A percentile compares a stretch with the other conserved stretches of the same genome.
Conservation (phyloP, 1,284 basidiomycete genomes). For the Termitomyces sp. region DNA sequence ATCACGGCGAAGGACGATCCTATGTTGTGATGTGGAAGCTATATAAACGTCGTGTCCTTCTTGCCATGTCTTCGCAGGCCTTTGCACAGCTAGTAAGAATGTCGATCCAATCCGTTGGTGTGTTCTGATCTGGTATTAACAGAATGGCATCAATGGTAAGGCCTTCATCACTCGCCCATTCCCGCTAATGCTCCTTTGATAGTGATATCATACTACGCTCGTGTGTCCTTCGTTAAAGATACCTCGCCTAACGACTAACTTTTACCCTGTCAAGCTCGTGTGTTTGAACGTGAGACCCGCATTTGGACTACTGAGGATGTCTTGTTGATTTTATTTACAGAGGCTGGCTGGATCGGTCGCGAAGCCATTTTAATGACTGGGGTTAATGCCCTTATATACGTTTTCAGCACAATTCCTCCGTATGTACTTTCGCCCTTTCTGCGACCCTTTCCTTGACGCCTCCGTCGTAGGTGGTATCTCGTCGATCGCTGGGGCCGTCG, state of each 20-base stretch:
- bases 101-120: background rate
- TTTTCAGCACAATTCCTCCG: constrained; percentile 82
- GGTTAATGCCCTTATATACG: constrained; percentile 86
- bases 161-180: background rate
- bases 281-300: constrained; percentile 69
- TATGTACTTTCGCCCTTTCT: constrained; percentile 32
- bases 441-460: background rate
- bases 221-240: constrained; percentile 39
- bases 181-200: constrained; percentile 1
- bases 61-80: constrained; percentile 95
- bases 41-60: constrained; percentile 85
- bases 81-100: constrained; percentile 84
- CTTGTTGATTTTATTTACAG: constrained; percentile 32
- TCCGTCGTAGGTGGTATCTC: constrained; percentile 77
- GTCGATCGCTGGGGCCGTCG: constrained; percentile 92
- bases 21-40: constrained; percentile 85
- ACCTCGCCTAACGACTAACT: constrained; percentile 2
- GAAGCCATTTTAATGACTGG: constrained; percentile 97
- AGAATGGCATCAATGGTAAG: constrained; percentile 89
- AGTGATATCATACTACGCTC: constrained; percentile 95
- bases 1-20: constrained; percentile 73
- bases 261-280: constrained; percentile 47
- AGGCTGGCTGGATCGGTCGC: constrained; percentile 96
- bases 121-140: constrained; percentile 7
- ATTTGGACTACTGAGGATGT: background rate